Conservation (phyloP, 805 yeast species). For the Yamadazyma tumulicola region DNA sequence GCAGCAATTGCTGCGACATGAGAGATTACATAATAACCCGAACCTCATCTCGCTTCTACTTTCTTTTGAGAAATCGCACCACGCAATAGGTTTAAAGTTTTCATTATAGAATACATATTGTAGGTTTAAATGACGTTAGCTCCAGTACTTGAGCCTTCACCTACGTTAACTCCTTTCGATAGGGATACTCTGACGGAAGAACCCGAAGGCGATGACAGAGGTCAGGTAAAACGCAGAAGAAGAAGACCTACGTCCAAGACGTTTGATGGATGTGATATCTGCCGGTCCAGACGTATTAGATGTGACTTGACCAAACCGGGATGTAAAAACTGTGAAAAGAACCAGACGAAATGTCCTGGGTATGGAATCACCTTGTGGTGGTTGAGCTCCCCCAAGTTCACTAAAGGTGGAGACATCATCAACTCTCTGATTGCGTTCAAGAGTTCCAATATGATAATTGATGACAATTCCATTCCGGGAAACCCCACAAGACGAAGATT, state of each 20-base stretch:
- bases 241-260: constrained; percentile 46
- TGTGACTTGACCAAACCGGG: constrained; percentile 72
- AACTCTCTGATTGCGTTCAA: constrained; percentile 31
- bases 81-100: no score
- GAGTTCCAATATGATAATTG: constrained; percentile 11
- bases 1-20: no score
- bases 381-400: constrained; percentile 49
- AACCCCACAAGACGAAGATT: constrained; percentile 62
- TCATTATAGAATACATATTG: no score
- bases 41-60: no score
- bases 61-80: no score
- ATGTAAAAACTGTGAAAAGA: constrained; percentile 67
- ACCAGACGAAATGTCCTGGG: constrained; percentile 73
- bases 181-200: no score
- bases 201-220: background rate
- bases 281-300: constrained; percentile 74
- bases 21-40: no score
- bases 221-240: constrained; percentile 3
- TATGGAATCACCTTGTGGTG: constrained; percentile 79
- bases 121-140: no score
- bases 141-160: no score
- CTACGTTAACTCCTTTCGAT: no score
- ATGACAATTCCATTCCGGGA: constrained; percentile 25
- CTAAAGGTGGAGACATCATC: constrained; percentile 23
- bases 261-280: constrained; percentile 86